phyloP scores from a whole-genome alignment of 345 rosid species.

The Nasturtium officinale region DNA sequence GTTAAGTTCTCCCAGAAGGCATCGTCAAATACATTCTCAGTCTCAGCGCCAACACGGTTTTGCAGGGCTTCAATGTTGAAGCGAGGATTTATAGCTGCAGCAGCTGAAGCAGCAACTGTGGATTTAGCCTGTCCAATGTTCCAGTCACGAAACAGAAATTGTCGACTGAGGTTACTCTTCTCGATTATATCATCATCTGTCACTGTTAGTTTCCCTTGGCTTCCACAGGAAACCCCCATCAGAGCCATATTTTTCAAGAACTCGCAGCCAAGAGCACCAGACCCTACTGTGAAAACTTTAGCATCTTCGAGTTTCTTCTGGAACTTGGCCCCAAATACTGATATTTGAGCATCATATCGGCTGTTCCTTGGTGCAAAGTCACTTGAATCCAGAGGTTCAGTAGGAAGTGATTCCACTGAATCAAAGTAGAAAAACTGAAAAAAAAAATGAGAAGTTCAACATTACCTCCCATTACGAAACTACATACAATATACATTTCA shows the following conservation, averaged over 20 bases:
- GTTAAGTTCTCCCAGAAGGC: conserved; percentile 88
- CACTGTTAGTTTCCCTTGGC: conserved; percentile 76
- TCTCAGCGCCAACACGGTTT: conserved; percentile 94
- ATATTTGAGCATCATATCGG: conserved; percentile 97
- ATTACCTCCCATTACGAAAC: conserved; percentile 21
- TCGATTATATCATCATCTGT: conserved; percentile 99
- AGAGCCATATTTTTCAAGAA: conserved; percentile 90
- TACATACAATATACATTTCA: not conserved
- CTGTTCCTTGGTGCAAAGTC: conserved; percentile 72
- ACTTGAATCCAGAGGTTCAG: conserved; percentile 67
- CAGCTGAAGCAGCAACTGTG: conserved; percentile 97
- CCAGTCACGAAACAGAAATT: conserved; percentile 98
- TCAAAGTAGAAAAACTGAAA: conserved; percentile 96
- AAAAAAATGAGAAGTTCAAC: conserved; percentile 32
- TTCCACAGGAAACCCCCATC: conserved; percentile 95
- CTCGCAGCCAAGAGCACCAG: conserved; percentile 99
- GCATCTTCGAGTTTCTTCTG: conserved; percentile 97
- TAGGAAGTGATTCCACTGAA: conserved; percentile 90
- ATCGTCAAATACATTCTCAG: conserved; percentile 91
- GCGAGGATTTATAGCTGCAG: conserved; percentile 67
- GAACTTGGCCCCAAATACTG: conserved; percentile 91
- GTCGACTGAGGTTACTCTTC: conserved; percentile 99
- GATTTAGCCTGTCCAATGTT: conserved; percentile 99
- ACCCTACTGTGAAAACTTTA: conserved; percentile 76
- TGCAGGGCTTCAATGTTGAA: conserved; percentile 88